Base-by-base conservation (phyloP, 2,329 filamentous ascomycete species). In the Pyricularia grisea region DNA sequence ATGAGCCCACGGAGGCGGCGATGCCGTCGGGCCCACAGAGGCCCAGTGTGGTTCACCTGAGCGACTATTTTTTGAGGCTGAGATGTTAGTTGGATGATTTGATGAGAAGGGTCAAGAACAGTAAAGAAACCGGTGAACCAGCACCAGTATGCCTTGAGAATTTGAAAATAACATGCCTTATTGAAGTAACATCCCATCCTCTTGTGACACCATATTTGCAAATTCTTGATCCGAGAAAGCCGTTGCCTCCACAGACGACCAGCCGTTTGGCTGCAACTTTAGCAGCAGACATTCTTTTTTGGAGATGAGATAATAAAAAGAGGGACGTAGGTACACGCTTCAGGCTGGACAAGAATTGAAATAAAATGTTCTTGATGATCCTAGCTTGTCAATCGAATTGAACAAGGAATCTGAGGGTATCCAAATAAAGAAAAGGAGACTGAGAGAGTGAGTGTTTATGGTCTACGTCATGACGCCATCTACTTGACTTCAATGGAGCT, bases 231-330 rank as follows among this genome's bases (percentile, higher is more conserved):
- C 93, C 93, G 30, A 99, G 81, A 77, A 98, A 99, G 42, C 95
- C 94, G 79, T 92, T 97, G 70, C 94, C 94, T 73, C 95, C 95
- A 73, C 92, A 96, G 68, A 99, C 93, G 61, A 98, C 89, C 63
- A 99, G 84, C 79, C 88, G 90, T 81, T 93, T 97, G 69, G 88
- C 83, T 67, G 85, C 66, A 55, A 36, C 25, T 20, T 63, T 63
- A 7, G 25, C 25, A 28, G 60, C 25, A 28, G 60, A 63, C 60
- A 63, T n/a, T n/a, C n/a, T 61, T 61, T 9, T 63, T 63, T 50
- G 17, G 17, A 50, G 17, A 50, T 6, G 42, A 17, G 36, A 10
- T n/a, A n/a, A 50, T 50, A 3, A 20, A 50, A 11, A 9, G n/a
- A n/a, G 42, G 14, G 7, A n/a, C 17, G 17, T n/a, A n/a, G 42